phyloP scores from a whole-genome alignment of 2,329 filamentous ascomycete genomes.

The Cephalotrichum gorgonifer region DNA sequence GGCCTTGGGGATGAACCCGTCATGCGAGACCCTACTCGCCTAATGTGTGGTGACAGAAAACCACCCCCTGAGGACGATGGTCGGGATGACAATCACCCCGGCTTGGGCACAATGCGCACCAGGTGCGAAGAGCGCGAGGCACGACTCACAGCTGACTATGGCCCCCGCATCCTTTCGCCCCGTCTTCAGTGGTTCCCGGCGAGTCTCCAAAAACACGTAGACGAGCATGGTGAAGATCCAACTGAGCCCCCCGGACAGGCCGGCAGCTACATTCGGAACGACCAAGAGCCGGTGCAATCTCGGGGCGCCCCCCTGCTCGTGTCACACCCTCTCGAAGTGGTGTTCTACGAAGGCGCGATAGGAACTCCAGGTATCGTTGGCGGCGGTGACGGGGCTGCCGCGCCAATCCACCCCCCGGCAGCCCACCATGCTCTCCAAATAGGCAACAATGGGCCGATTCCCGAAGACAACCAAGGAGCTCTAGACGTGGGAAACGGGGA shows the following conservation, averaged over 20 bases:
- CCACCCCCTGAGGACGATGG: constrained; percentile 8
- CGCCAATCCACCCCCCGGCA: too few species aligned
- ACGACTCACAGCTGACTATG: neutral
- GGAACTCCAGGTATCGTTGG: too few species aligned
- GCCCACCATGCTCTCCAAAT: too few species aligned
- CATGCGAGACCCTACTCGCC: neutral
- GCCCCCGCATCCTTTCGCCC: neutral
- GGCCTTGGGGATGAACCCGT: constrained; percentile 14
- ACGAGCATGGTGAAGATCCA: neutral
- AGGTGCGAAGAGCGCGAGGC: neutral
- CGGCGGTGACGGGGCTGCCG: too few species aligned
- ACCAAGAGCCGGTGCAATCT: constrained; percentile 1
- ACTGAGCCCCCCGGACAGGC: neutral
- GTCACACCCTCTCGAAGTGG: neutral
- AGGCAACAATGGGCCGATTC: too few species aligned
- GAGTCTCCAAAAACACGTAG: neutral
- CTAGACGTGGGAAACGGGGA: too few species aligned
- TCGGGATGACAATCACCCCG: too few species aligned
- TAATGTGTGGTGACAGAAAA: neutral
- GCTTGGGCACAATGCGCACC: too few species aligned
- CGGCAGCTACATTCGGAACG: constrained; percentile 4
- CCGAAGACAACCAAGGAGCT: too few species aligned
- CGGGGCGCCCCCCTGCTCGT: neutral
- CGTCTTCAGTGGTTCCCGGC: neutral
- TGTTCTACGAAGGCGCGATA: neutral